Conservation (phyloP, 495 filamentous ascomycete genomes). For the Cetradonia linearis region DNA sequence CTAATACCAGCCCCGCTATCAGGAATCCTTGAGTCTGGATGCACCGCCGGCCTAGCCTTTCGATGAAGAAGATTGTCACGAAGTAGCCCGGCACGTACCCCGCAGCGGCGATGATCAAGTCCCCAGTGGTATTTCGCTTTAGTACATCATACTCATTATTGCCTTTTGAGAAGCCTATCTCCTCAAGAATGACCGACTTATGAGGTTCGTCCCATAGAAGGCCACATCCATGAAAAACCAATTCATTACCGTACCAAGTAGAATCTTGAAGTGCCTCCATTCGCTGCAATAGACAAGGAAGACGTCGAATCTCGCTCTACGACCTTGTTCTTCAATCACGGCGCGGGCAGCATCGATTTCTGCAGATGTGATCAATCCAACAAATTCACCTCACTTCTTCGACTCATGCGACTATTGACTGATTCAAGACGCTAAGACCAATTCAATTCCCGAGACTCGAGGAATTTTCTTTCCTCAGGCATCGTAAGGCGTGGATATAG, state of each 20-base stretch:
- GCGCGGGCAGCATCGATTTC: slow-evolving; percentile 17
- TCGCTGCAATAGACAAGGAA: slow-evolving; percentile 25
- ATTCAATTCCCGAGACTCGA: slow-evolving; percentile 19
- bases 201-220: slow-evolving; percentile 35
- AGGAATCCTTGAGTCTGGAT: slow-evolving; percentile 29
- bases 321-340: slow-evolving; percentile 14
- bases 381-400: slow-evolving; percentile 8
- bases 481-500: slow-evolving; percentile 25
- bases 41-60: slow-evolving; percentile 28
- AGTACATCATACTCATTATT: slow-evolving; percentile 28
- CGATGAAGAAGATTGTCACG: slow-evolving; percentile 30
- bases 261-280: slow-evolving; percentile 23
- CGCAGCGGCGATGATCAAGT: slow-evolving; percentile 31
- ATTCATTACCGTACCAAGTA: slow-evolving; percentile 19
- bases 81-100: slow-evolving; percentile 34
- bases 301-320: slow-evolving; percentile 14
- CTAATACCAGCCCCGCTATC: slow-evolving; percentile 28
- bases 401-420: slow-evolving; percentile 14
- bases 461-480: slow-evolving; percentile 25
- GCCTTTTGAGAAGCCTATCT: slow-evolving; percentile 30
- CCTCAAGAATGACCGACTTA: slow-evolving; percentile 29
- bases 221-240: slow-evolving; percentile 31
- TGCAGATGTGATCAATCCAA: slow-evolving; percentile 10
- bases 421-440: background rate
- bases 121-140: slow-evolving; percentile 30